phyloP scores from a whole-genome alignment of 768 basidiomycete genomes.

The Termitomyces sp. region DNA sequence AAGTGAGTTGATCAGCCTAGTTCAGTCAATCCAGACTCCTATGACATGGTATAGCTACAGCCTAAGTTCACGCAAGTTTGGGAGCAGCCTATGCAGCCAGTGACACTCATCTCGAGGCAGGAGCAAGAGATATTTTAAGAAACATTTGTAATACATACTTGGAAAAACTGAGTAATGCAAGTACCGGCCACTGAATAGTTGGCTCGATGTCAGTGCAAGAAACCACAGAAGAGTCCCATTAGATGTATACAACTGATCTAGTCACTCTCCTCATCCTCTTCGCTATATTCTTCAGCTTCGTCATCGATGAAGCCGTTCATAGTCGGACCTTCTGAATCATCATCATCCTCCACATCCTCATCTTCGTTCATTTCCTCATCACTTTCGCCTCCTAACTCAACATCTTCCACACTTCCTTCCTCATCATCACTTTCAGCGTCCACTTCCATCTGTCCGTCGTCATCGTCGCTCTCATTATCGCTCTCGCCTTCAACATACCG shows the following conservation, averaged over 20 bases:
- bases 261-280: slow-evolving; percentile 45
- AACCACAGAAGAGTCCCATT: background rate
- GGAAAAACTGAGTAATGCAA: too few species aligned
- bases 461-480: slow-evolving; percentile 49
- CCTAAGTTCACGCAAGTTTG: too few species aligned
- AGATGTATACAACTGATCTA: slow-evolving; percentile 19
- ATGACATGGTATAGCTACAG: background rate
- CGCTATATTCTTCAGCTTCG: slow-evolving; percentile 52
- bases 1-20: background rate
- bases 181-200: background rate
- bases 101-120: background rate
- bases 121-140: background rate
- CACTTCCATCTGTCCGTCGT: slow-evolving; percentile 47
- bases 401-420: slow-evolving; percentile 72
- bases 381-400: slow-evolving; percentile 66
- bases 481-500: slow-evolving; percentile 82
- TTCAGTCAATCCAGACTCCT: background rate
- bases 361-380: slow-evolving; percentile 36
- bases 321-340: slow-evolving; percentile 36
- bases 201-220: background rate
- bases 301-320: slow-evolving; percentile 57
- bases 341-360: slow-evolving; percentile 38
- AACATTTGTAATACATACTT: too few species aligned
- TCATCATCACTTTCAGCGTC: slow-evolving; percentile 66
- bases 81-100: background rate